phyloP scores from a whole-genome alignment of 345 rosid genomes.

The Melaleuca alternifolia region DNA sequence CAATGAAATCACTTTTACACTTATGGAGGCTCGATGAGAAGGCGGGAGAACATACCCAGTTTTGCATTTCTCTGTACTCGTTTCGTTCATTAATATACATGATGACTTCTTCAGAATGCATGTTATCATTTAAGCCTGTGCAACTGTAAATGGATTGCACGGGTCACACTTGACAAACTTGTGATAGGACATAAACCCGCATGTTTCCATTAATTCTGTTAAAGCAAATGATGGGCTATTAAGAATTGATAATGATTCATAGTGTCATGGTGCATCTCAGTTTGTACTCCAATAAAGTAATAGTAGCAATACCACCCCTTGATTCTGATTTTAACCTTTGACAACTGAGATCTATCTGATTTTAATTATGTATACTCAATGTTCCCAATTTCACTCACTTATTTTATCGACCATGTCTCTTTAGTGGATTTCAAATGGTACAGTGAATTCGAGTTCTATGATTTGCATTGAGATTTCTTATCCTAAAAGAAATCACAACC shows the following conservation, averaged over 20 bases:
- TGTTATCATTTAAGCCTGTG: background rate
- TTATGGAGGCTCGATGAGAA: background rate
- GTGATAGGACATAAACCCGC: background rate
- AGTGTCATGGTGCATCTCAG: background rate
- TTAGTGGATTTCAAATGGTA: background rate
- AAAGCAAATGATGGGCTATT: background rate
- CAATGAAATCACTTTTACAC: conserved; percentile 22
- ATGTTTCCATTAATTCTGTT: background rate
- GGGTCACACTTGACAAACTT: background rate
- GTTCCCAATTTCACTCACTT: background rate
- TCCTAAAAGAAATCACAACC: background rate
- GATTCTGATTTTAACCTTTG: background rate
- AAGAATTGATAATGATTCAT: background rate
- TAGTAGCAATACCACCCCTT: background rate
- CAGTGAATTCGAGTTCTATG: background rate
- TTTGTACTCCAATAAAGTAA: background rate
- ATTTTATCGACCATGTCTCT: background rate
- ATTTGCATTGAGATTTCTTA: background rate
- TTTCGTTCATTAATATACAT: background rate
- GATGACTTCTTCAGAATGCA: background rate
- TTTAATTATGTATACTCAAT: background rate
- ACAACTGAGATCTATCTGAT: background rate
- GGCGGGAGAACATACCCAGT: background rate
- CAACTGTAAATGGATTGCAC: background rate
- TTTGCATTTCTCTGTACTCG: background rate